phyloP scores from a whole-genome alignment of 768 basidiomycete genomes.

The Naganishia antarctica region DNA sequence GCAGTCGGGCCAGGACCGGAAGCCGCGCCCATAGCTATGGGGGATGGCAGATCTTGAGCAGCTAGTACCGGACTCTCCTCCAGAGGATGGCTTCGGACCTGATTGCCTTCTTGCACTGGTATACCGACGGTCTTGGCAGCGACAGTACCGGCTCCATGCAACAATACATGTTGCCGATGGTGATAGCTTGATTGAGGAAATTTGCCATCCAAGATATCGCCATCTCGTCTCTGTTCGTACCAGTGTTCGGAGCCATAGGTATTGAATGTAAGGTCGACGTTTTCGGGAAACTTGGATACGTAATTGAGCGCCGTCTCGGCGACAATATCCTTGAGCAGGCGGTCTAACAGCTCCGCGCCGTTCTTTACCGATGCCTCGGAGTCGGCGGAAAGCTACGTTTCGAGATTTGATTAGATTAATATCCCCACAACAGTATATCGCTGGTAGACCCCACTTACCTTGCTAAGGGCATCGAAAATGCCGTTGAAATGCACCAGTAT shows the following conservation, averaged over 20 bases:
- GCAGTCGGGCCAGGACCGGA: not conserved
- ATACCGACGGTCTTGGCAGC: slow-evolving; percentile 13
- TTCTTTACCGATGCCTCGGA: slow-evolving; percentile 95
- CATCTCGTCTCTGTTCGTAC: slow-evolving; percentile 2
- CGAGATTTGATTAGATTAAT: not conserved
- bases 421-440: not conserved
- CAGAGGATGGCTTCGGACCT: slow-evolving; percentile 24
- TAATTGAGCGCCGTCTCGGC: slow-evolving; percentile 93
- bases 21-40: not conserved
- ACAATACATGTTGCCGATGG: slow-evolving; percentile 5
- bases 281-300: slow-evolving; percentile 77
- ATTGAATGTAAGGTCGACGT: slow-evolving; percentile 50
- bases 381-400: slow-evolving; percentile 79
- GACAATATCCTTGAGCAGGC: slow-evolving; percentile 95
- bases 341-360: slow-evolving; percentile 91
- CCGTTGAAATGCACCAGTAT: slow-evolving; percentile 96
- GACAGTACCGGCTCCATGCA: slow-evolving; percentile 7
- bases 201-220: not conserved
- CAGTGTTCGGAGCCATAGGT: slow-evolving; percentile 17
- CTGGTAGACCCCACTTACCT: slow-evolving; percentile 56
- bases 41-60: not conserved
- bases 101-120: slow-evolving; percentile 17
- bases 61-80: slow-evolving; percentile 26
- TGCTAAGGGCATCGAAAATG: slow-evolving; percentile 94
- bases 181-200: slow-evolving; percentile 14